Percentiles rank a stretch among this genome's conserved stretches.
Evolutionary conservation across 805 yeast genomes (phyloP).

Genomic region (Kodamaea laetipori): DNA sequence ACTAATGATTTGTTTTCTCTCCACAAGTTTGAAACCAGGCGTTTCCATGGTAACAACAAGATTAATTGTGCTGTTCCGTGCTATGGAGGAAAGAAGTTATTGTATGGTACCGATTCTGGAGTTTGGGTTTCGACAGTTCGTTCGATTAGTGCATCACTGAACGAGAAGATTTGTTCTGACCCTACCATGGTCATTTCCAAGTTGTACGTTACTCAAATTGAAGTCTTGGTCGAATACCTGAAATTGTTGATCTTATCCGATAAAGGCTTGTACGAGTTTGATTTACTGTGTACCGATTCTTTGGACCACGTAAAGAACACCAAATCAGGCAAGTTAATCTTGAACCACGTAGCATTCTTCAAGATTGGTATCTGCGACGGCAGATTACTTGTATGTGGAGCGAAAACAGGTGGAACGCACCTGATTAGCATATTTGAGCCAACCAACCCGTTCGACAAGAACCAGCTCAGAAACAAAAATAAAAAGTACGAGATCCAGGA

Average conservation of each 20-base stretch:
- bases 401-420: slow-evolving; percentile 77
- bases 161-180: slow-evolving; percentile 56
- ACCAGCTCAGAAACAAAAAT: slow-evolving; percentile 57
- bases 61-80: slow-evolving; percentile 91
- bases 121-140: slow-evolving; percentile 78
- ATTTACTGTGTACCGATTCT: slow-evolving; percentile 55
- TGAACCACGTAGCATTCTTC: slow-evolving; percentile 88
- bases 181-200: slow-evolving; percentile 78
- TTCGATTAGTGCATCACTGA: slow-evolving; percentile 52
- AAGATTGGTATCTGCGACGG: slow-evolving; percentile 93
- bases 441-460: slow-evolving; percentile 67
- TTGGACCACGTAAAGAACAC: slow-evolving; percentile 52
- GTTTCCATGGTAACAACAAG: slow-evolving; percentile 71
- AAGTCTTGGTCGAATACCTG: slow-evolving; percentile 88
- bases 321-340: slow-evolving; percentile 72
- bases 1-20: slow-evolving; percentile 79
- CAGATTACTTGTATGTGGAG: slow-evolving; percentile 84
- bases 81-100: slow-evolving; percentile 88
- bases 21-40: slow-evolving; percentile 70
- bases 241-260: slow-evolving; percentile 80
- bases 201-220: slow-evolving; percentile 81
- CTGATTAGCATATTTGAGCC: slow-evolving; percentile 88
- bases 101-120: slow-evolving; percentile 92
- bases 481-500: slow-evolving; percentile 66
- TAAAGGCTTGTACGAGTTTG: slow-evolving; percentile 75